A percentile compares a stretch with the other conserved stretches of the same genome.
Evolutionary conservation across 495 filamentous ascomycete species (phyloP).

Genomic region (Penicillium mononematosum): DNA sequence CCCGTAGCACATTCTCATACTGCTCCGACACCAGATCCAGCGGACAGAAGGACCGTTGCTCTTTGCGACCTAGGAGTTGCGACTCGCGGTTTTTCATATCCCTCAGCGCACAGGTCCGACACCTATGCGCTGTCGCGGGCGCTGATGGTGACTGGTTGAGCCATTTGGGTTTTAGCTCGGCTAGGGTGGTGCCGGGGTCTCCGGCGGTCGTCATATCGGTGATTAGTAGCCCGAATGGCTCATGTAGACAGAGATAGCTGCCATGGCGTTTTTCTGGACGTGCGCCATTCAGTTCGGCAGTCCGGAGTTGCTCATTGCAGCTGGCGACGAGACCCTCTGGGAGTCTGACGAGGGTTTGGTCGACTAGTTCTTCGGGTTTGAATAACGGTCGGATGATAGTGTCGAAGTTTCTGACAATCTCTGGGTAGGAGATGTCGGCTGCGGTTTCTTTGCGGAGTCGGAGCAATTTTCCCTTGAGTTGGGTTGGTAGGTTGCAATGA

Average conservation of each 20-base stretch:
- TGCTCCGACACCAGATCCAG: conserved; percentile 52
- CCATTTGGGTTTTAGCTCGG: conserved; percentile 97
- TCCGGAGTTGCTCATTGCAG: conserved; percentile 52
- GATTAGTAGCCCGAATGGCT: conserved; percentile 67
- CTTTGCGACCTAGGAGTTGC: conserved; percentile 22
- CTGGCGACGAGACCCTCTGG: conserved; percentile 42
- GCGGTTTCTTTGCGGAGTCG: conserved; percentile 64
- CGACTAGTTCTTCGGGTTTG: conserved; percentile 54
- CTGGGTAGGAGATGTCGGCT: conserved; percentile 52
- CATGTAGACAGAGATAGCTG: conserved; percentile 57
- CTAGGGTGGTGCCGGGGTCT: conserved; percentile 45
- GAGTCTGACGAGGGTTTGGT: conserved; percentile 57
- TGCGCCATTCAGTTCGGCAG: conserved; percentile 30
- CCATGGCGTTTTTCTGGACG: conserved; percentile 51
- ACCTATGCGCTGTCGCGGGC: conserved; percentile 61
- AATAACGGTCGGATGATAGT: conserved; percentile 58
- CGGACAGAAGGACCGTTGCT: conserved; percentile 53
- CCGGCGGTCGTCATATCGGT: conserved; percentile 70
- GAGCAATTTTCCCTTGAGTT: conserved; percentile 53
- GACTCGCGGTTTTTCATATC: conserved; percentile 52
- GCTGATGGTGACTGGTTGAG: conserved; percentile 78
- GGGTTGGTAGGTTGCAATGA: conserved; percentile 20
- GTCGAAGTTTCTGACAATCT: conserved; percentile 59
- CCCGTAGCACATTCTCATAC: conserved; percentile 37
- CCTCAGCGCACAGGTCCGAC: conserved; percentile 81